Percentiles rank a stretch among this genome's conserved stretches.
These are phyloP conservation scores for Triticum dicoccoides DNA, from an alignment of 176 grass and related monocot species.

Conservation along the genomic window DNA sequence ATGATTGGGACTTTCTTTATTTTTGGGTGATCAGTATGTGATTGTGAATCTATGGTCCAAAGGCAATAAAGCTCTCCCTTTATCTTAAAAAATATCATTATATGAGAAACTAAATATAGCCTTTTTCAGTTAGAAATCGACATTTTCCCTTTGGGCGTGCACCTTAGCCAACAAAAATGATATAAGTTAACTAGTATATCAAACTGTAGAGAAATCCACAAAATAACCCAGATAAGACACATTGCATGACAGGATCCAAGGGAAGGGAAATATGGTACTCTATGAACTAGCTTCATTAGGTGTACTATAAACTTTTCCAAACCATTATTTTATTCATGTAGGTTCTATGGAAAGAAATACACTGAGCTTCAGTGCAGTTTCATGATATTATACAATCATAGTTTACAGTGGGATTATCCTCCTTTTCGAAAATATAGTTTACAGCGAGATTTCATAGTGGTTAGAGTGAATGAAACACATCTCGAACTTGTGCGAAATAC, in stretches of 20 bases:
- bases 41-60: not conserved
- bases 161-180: not conserved
- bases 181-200: not conserved
- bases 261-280: too few species aligned
- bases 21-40: not conserved
- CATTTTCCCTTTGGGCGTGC: not conserved
- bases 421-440: not conserved
- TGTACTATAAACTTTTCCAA: too few species aligned
- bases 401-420: not conserved
- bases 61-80: not conserved
- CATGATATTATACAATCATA: not conserved
- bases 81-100: not conserved
- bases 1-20: conserved; percentile 10
- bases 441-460: not conserved
- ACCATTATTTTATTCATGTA: too few species aligned
- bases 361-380: not conserved
- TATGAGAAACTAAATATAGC: not conserved
- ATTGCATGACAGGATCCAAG: not conserved
- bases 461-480: not conserved
- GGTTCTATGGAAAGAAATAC: not conserved
- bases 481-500: not conserved
- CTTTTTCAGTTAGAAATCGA: not conserved
- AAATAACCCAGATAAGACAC: not conserved
- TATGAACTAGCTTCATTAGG: not conserved
- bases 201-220: not conserved